Evolutionary conservation across 192 early-diverging fungal genomes (phyloP).

Genomic region (Entomortierella lignicola): DNA sequence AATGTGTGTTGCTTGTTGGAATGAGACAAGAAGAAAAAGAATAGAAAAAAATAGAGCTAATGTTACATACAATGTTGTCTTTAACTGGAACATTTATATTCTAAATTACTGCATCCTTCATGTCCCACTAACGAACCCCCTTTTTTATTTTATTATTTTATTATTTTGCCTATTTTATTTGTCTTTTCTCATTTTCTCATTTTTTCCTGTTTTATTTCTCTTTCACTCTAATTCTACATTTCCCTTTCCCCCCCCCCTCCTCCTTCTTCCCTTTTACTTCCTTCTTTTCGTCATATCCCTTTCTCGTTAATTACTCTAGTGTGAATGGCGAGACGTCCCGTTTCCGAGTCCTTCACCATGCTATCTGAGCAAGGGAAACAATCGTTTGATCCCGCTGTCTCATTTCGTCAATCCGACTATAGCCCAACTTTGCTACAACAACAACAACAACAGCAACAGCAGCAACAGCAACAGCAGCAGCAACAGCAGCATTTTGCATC

Average conservation of each 20-base stretch:
- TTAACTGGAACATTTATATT: no score
- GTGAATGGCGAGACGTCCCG: conserved; percentile 53
- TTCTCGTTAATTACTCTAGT: neutral
- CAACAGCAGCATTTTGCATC: conserved; percentile 30
- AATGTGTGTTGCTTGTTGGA: no score
- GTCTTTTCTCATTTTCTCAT: neutral
- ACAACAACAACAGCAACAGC: conserved; percentile 38
- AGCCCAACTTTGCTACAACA: conserved; percentile 50
- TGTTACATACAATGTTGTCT: no score
- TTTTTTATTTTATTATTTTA: no score
- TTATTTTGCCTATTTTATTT: no score
- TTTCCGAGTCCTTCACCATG: conserved; percentile 54
- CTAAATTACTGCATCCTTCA: no score
- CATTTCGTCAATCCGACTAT: conserved; percentile 39
- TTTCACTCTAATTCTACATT: neutral
- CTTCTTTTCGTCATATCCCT: neutral
- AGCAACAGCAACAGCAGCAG: conserved; percentile 25
- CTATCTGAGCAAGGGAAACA: conserved; percentile 50
- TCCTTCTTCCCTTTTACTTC: conserved; percentile 5
- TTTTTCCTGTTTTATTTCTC: neutral
- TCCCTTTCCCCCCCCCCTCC: neutral
- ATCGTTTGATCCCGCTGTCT: conserved; percentile 45
- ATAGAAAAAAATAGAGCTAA: no score
- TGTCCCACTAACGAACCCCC: no score
- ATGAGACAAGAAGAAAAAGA: no score